Evolutionary conservation across 2,329 filamentous ascomycete genomes (phyloP).

Genomic region (Metarhizium robertsii): DNA sequence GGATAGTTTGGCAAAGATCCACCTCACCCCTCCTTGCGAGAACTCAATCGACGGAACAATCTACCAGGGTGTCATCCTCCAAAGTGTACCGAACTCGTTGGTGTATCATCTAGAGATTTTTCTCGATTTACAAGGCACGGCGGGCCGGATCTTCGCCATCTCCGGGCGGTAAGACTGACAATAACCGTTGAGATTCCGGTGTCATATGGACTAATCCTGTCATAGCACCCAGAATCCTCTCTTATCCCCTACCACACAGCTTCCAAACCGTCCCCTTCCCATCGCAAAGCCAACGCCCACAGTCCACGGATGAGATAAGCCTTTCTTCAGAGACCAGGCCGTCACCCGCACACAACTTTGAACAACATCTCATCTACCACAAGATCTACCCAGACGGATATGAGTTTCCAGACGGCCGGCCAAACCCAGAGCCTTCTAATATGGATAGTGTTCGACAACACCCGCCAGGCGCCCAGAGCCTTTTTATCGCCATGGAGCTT

Average conservation of each 20-base stretch:
- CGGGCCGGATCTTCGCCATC: not conserved
- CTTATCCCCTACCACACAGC: not conserved
- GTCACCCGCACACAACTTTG: conserved; percentile 4
- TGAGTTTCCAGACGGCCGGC: not conserved
- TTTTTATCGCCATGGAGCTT: not conserved
- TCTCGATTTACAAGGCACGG: not conserved
- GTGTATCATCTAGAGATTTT: not conserved
- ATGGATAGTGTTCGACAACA: not conserved
- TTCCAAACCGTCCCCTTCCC: not conserved
- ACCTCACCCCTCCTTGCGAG: conserved; percentile 17
- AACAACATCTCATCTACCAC: conserved; percentile 1
- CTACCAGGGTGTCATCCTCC: not conserved
- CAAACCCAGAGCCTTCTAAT: not conserved
- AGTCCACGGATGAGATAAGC: not conserved
- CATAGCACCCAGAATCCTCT: not conserved
- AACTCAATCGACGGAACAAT: conserved; percentile 5
- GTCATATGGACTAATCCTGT: not conserved
- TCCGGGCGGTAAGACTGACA: not conserved
- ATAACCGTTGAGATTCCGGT: not conserved
- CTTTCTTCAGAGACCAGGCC: not conserved
- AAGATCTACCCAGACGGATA: not conserved
- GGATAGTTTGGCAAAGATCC: conserved; percentile 17
- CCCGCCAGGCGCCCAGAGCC: not conserved
- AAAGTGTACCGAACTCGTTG: not conserved
- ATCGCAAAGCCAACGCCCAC: not conserved